Evolutionary conservation across 805 yeast genomes (phyloP).

Genomic region (Torulaspora delbrueckii): DNA sequence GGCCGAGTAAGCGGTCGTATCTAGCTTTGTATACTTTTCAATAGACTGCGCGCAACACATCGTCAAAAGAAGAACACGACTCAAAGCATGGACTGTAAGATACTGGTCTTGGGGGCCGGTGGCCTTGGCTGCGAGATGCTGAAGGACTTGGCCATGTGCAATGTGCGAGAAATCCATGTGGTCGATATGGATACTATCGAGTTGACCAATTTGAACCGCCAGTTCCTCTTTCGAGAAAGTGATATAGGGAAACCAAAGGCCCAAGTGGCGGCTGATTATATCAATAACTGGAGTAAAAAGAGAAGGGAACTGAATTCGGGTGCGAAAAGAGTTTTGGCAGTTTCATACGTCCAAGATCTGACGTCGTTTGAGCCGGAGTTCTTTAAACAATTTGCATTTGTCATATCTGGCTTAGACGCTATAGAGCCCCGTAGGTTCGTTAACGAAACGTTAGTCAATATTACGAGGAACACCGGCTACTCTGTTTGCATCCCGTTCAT

Average conservation of each 20-base stretch:
- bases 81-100: constrained; percentile 33
- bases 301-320: constrained; percentile 20
- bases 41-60: not conserved
- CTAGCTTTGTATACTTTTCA: not conserved
- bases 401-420: constrained; percentile 84
- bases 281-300: constrained; percentile 38
- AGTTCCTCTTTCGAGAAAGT: constrained; percentile 71
- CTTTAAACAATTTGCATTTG: constrained; percentile 61
- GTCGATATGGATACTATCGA: constrained; percentile 94
- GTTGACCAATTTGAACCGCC: constrained; percentile 83
- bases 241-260: constrained; percentile 88
- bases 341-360: constrained; percentile 60
- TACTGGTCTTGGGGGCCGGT: constrained; percentile 88
- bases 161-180: constrained; percentile 68
- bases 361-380: constrained; percentile 59
- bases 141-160: constrained; percentile 69
- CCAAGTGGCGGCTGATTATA: constrained; percentile 61
- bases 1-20: constrained; percentile 52
- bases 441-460: constrained; percentile 58
- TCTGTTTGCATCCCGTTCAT: constrained; percentile 59
- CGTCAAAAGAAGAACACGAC: not conserved
- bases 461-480: constrained; percentile 52
- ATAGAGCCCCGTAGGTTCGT: constrained; percentile 91
- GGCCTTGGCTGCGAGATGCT: constrained; percentile 91
- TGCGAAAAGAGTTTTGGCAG: constrained; percentile 38